Evolutionary conservation across 208 protist species (phyloP).

Genomic region (Crithidia bombi): DNA sequence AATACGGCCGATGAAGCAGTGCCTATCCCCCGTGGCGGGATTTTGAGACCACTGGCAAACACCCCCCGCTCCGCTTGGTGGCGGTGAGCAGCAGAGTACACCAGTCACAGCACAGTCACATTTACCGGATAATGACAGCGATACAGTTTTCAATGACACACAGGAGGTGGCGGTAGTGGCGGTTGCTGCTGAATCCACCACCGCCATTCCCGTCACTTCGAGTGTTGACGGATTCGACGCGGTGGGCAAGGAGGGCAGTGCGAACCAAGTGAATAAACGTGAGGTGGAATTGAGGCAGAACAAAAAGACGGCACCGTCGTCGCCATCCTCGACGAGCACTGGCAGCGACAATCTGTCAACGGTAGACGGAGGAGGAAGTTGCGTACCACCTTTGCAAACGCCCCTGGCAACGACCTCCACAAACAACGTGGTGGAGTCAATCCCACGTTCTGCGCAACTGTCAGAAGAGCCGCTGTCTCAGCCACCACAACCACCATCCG

Average conservation of each 20-base stretch:
- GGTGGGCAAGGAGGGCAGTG: neutral
- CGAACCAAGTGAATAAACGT: neutral
- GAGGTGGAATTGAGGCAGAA: neutral
- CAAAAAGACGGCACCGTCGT: neutral
- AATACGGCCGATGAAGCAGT: slow-evolving; percentile 7
- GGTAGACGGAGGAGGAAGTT: too few species aligned
- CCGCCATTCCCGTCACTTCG: too few species aligned
- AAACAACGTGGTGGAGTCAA: neutral
- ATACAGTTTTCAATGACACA: neutral
- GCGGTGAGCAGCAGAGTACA: neutral
- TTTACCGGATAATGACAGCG: neutral
- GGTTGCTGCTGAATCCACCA: neutral
- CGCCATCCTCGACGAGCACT: neutral
- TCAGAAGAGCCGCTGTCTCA: too few species aligned
- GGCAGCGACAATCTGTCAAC: neutral
- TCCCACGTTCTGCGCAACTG: too few species aligned
- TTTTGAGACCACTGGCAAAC: neutral
- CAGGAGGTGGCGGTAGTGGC: too few species aligned
- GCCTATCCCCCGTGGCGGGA: neutral
- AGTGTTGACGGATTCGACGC: neutral
- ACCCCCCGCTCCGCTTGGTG: neutral
- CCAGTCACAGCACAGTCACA: neutral
- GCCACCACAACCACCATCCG: too few species aligned
- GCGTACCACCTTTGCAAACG: neutral
- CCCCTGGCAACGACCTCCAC: neutral